A percentile compares a stretch with the other conserved stretches of the same genome.
phyloP scores from a whole-genome alignment of 1,139 yeast species.

The Geotrichum europaeum region DNA sequence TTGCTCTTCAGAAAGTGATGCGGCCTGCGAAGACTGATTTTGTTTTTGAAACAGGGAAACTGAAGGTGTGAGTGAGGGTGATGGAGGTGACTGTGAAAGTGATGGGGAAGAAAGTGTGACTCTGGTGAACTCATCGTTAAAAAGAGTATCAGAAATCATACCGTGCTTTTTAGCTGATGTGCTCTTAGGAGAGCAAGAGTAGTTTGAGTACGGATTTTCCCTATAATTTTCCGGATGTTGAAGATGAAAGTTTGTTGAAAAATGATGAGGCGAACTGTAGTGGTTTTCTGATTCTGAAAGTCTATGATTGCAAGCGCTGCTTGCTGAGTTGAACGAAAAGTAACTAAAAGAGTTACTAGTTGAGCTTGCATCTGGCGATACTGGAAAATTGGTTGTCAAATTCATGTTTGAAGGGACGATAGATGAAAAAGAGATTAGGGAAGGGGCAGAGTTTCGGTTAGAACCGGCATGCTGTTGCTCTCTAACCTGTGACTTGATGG shows the following conservation, averaged over 20 bases:
- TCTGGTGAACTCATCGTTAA: not conserved
- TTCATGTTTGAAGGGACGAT: not conserved
- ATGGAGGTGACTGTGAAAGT: conserved; percentile 1
- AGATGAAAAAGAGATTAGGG: not conserved
- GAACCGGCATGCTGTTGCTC: not conserved
- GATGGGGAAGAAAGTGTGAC: not conserved
- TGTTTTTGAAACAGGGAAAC: not conserved
- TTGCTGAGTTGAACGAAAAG: conserved; percentile 1
- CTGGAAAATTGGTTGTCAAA: not conserved
- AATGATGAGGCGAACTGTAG: not conserved
- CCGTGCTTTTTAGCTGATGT: not conserved
- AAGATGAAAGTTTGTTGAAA: not conserved
- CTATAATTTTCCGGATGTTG: not conserved
- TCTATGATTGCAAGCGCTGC: not conserved
- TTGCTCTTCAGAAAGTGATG: not conserved
- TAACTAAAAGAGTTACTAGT: not conserved
- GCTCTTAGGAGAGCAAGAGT: not conserved
- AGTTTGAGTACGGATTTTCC: not conserved
- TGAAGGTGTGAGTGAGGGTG: conserved; percentile 1
- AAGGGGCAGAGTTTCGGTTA: not conserved
- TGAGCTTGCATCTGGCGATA: not conserved
- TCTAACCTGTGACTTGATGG: conserved; percentile 10
- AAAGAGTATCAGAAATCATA: not conserved
- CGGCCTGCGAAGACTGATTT: not conserved
- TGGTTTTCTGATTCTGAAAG: conserved; percentile 3